Conservation (phyloP, 306 rosid species). For the Cucumis cinereus region DNA sequence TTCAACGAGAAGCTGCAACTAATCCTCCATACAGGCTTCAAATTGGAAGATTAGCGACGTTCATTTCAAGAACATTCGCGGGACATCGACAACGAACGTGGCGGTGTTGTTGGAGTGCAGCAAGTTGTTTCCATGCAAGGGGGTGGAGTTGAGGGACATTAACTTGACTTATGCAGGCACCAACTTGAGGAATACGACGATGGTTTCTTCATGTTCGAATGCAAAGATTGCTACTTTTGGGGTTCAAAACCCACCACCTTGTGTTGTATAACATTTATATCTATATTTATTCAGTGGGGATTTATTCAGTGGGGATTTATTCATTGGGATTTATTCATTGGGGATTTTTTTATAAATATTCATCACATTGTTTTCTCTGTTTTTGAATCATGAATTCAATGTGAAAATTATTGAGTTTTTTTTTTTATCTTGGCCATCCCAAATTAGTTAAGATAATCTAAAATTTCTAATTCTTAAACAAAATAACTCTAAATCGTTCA, state of each 20-base stretch:
- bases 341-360: too few species aligned
- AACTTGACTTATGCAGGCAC: constrained; percentile 19
- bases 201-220: constrained; percentile 28
- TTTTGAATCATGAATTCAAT: too few species aligned
- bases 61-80: constrained; percentile 46
- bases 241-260: constrained; percentile 28
- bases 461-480: too few species aligned
- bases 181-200: not conserved
- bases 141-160: constrained; percentile 28
- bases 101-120: constrained; percentile 48
- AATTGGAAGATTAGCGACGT: constrained; percentile 43
- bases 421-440: too few species aligned
- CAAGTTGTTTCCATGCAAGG: constrained; percentile 25
- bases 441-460: too few species aligned
- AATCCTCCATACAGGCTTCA: constrained; percentile 11
- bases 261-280: not conserved
- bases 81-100: constrained; percentile 29
- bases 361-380: not conserved
- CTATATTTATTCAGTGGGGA: too few species aligned
- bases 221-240: constrained; percentile 33
- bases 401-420: too few species aligned
- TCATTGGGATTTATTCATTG: too few species aligned
- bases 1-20: not conserved
- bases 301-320: too few species aligned
- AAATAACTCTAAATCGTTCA: too few species aligned